Conservation (phyloP, 495 filamentous ascomycete species). For the Aspergillus saccharolyticus region DNA sequence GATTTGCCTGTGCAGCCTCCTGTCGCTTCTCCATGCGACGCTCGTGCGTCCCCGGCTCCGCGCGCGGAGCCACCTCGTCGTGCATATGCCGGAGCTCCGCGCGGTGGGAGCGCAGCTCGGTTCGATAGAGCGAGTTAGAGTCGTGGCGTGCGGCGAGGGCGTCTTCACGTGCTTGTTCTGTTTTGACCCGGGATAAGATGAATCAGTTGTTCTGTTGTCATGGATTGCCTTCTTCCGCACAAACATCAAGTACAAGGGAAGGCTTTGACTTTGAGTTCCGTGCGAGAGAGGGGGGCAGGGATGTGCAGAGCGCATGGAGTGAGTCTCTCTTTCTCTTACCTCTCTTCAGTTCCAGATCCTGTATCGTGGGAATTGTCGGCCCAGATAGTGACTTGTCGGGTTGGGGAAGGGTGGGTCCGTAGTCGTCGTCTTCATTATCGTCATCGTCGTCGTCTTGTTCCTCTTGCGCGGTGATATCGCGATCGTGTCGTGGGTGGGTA, state of each 20-base stretch:
- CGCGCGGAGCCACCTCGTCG: slow-evolving; percentile 79
- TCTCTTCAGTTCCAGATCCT: slow-evolving; percentile 68
- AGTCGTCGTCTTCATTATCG: slow-evolving; percentile 52
- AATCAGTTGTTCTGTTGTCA: no score
- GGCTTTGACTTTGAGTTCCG: no score
- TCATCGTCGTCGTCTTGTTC: background rate
- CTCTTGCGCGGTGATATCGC: background rate
- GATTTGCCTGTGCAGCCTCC: slow-evolving; percentile 48
- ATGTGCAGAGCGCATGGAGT: background rate
- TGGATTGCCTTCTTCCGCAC: no score
- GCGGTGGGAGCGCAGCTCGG: slow-evolving; percentile 44
- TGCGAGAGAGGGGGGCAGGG: no score
- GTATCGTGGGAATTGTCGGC: slow-evolving; percentile 66
- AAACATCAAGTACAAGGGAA: no score
- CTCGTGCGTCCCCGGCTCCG: slow-evolving; percentile 80
- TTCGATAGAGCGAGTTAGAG: slow-evolving; percentile 54
- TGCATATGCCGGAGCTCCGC: slow-evolving; percentile 30
- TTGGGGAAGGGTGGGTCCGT: slow-evolving; percentile 67
- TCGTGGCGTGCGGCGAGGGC: slow-evolving; percentile 45
- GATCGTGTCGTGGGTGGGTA: background rate
- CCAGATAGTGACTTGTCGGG: slow-evolving; percentile 41
- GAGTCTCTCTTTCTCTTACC: no score
- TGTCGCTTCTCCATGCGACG: slow-evolving; percentile 79
- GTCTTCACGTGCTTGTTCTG: slow-evolving; percentile 55
- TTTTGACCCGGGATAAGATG: no score